Percentiles rank a stretch among this genome's conserved stretches.
phyloP scores from a whole-genome alignment of 163 green algal genomes.

The Chlorella variabilis region DNA sequence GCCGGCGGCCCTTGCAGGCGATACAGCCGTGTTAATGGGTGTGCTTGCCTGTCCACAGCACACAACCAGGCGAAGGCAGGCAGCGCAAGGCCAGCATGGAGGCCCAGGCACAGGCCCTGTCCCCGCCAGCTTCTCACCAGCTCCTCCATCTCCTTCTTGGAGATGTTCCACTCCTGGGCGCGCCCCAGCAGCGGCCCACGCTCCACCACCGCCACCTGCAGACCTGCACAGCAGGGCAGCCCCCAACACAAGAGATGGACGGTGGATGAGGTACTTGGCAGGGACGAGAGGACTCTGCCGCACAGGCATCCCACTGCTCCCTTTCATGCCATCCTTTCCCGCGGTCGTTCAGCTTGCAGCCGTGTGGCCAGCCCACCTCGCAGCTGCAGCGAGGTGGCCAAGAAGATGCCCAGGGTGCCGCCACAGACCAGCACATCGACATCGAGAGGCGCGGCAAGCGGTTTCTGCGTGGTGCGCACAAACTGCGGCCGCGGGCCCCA shows the following conservation, averaged over 20 bases:
- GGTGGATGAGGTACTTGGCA: too few species aligned
- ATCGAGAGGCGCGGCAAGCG: not conserved
- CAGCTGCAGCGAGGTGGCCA: conserved; percentile 45
- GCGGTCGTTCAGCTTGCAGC: too few species aligned
- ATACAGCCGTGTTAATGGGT: too few species aligned
- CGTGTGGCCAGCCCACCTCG: conserved; percentile 6
- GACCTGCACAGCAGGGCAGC: conserved; percentile 14
- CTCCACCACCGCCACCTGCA: conserved; percentile 54
- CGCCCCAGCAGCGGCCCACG: conserved; percentile 43
- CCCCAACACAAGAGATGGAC: too few species aligned
- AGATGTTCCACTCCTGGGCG: conserved; percentile 66
- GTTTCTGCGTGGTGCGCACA: not conserved
- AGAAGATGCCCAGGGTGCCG: conserved; percentile 60
- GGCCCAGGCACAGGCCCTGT: too few species aligned
- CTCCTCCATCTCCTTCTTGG: conserved; percentile 46
- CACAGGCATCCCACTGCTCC: not conserved
- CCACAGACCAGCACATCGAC: conserved; percentile 53
- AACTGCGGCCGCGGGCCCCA: conserved; percentile 40
- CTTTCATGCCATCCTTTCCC: too few species aligned
- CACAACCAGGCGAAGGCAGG: too few species aligned
- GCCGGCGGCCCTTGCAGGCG: not conserved
- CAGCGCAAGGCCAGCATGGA: too few species aligned
- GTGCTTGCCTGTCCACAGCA: too few species aligned
- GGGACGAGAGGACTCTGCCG: too few species aligned
- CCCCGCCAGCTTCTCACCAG: too few species aligned